phyloP scores from a whole-genome alignment of 2,329 filamentous ascomycete genomes.

The Botryotinia convoluta region DNA sequence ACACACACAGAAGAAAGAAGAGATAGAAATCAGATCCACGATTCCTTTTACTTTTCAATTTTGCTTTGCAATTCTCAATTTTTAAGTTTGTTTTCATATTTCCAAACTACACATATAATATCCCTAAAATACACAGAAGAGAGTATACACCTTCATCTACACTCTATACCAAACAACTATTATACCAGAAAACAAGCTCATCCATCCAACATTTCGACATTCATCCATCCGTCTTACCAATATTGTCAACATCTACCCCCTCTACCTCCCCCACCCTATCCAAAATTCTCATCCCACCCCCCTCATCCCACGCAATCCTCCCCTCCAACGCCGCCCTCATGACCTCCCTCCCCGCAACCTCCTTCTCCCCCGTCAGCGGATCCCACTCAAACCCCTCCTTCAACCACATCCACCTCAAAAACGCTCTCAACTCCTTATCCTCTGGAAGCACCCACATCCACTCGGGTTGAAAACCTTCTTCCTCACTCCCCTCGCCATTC shows the following conservation, averaged over 20 bases:
- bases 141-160: not conserved
- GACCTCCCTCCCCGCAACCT: slow-evolving; percentile 52
- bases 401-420: slow-evolving; percentile 88
- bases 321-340: slow-evolving; percentile 56
- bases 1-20: no score
- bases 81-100: not conserved
- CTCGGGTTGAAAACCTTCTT: slow-evolving; percentile 68
- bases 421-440: slow-evolving; percentile 89
- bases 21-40: no score
- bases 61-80: not conserved
- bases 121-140: not conserved
- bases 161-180: not conserved
- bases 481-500: slow-evolving; percentile 62
- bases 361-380: slow-evolving; percentile 63
- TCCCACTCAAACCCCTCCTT: slow-evolving; percentile 83
- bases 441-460: slow-evolving; percentile 83
- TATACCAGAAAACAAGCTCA: not conserved
- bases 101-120: not conserved
- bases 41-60: not conserved
- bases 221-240: no score
- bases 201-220: not conserved
- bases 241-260: not conserved
- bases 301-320: slow-evolving; percentile 45
- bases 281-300: slow-evolving; percentile 41
- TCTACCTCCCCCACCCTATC: slow-evolving; percentile 29